Base-by-base conservation (phyloP, 768 basidiomycete species). In the Butyriboletus loyo region DNA sequence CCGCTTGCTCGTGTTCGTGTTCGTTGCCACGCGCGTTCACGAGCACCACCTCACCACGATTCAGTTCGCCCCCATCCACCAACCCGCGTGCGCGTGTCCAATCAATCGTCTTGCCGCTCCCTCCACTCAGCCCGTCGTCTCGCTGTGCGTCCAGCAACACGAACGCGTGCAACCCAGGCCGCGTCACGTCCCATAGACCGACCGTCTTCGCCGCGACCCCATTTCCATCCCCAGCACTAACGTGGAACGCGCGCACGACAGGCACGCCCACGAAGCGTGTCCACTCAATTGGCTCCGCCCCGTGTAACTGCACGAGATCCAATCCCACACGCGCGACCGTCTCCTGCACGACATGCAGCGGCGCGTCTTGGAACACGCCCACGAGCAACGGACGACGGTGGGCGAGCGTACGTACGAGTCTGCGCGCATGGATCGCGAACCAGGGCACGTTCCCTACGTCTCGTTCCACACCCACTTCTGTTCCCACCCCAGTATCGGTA, bases 251-350 rank as follows among this genome's bases (percentile, higher is more conserved):
- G n/a, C 87, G 84, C 64, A 98, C 88, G 54, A 93, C 89, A 1
- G 97, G 97, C 3, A 96, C 87, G 25, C 89, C 85, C 37, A 98
- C 85, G 59, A 89, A 85, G n/a, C 76, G 75, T 15, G 88, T 82
- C 88, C 87, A 94, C 50, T 87, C 87, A 24, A 79, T 65, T 2
- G 96, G 92, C 68, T 98, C 97, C 22, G 80, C 72, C 14, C 97
- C 97, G 61, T 99, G 97, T 39, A 99, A 75, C 68, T 99, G 97
- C 24, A 99, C 95, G 34, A 90, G 61, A 67, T 98, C 96, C 46
- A 99, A 77, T 49, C 87, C 84, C 5, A 82, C 86, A 31, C 78
- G 77, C 6, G 83, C 77, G 22, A 92, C 78, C 5, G 82, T 76
- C 46, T 81, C 76, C 24, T 93, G 75, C 42, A 99, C 80, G 15